Conservation (phyloP, 2,329 filamentous ascomycete species). For the Fusarium xyrophilum region DNA sequence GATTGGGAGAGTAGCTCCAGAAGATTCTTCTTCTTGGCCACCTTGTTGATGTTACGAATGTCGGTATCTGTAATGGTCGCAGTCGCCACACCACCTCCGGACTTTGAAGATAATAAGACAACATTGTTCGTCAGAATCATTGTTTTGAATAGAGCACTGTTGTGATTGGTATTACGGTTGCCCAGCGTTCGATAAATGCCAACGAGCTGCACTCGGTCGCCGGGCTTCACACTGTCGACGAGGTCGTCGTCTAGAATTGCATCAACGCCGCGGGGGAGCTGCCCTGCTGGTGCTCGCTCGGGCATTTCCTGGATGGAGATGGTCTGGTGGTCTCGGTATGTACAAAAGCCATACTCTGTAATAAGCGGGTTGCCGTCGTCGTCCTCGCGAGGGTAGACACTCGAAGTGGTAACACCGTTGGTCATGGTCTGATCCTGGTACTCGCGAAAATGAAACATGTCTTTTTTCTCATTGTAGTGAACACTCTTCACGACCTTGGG, state of each 20-base stretch:
- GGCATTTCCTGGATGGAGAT: conserved; percentile 99
- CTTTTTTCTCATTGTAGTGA: conserved; percentile 88
- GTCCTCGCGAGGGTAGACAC: conserved; percentile 93
- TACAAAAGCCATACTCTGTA: conserved; percentile 96
- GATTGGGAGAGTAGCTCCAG: conserved; percentile 94
- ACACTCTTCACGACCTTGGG: conserved; percentile 99
- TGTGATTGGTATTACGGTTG: conserved; percentile 89
- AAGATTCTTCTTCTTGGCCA: conserved; percentile 91
- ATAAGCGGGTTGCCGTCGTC: conserved; percentile 89
- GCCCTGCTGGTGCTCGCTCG: conserved; percentile 91
- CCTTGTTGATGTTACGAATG: conserved; percentile 98
- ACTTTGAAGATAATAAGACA: conserved; percentile 93
- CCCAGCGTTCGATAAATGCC: conserved; percentile 93
- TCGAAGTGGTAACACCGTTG: conserved; percentile 84
- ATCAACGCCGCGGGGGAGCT: conserved; percentile 93
- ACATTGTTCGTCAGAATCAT: conserved; percentile 93
- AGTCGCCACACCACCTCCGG: conserved; percentile 90
- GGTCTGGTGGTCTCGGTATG: conserved; percentile 95
- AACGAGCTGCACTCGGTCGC: conserved; percentile 95
- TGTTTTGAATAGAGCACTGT: conserved; percentile 93
- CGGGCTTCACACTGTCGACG: conserved; percentile 92
- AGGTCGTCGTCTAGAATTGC: conserved; percentile 97
- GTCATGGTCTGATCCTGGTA: conserved; percentile 99
- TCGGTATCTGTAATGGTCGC: conserved; percentile 94
- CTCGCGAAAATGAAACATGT: conserved; percentile 86